Percentiles rank a stretch among this genome's conserved stretches.
Evolutionary conservation across 768 basidiomycete genomes (phyloP).

Genomic region (Mycena filopes): DNA sequence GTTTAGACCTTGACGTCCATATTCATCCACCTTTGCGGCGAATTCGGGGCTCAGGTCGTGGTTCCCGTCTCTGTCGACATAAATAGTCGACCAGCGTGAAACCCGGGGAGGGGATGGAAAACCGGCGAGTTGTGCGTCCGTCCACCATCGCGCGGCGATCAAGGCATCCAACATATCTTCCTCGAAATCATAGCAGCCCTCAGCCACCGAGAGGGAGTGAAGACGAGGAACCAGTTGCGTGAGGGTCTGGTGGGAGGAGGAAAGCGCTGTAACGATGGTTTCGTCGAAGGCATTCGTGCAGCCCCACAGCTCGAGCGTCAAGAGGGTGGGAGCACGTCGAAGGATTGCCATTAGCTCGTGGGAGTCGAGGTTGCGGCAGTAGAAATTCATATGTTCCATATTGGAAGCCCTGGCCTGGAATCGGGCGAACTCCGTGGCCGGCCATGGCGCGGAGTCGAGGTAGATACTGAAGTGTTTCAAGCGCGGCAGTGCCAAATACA

Average conservation of each 20-base stretch:
- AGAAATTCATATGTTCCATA: slow-evolving; percentile 2
- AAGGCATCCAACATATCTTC: slow-evolving; percentile 5
- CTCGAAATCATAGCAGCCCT: neutral
- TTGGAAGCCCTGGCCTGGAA: slow-evolving; percentile 20
- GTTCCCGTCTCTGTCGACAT: neutral
- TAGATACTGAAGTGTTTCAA: neutral
- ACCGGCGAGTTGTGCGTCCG: slow-evolving; percentile 9
- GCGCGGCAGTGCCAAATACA: slow-evolving; percentile 9
- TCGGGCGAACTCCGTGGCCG: neutral
- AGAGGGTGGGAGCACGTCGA: slow-evolving; percentile 12
- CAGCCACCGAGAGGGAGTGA: neutral
- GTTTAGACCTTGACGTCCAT: slow-evolving; percentile 16
- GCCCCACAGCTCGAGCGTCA: neutral
- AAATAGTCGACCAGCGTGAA: slow-evolving; percentile 10
- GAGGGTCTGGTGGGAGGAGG: neutral
- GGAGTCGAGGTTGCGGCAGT: neutral
- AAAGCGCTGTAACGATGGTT: neutral
- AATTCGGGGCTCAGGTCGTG: neutral
- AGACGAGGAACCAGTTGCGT: slow-evolving; percentile 13
- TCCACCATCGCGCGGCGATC: slow-evolving; percentile 28
- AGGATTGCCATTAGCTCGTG: slow-evolving; percentile 5
- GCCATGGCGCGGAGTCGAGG: slow-evolving; percentile 5
- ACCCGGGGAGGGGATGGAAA: slow-evolving; percentile 10
- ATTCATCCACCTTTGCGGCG: neutral
- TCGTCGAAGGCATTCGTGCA: slow-evolving; percentile 9